Base-by-base conservation (phyloP, 441 rosid genomes). In the Hura crepitans region DNA sequence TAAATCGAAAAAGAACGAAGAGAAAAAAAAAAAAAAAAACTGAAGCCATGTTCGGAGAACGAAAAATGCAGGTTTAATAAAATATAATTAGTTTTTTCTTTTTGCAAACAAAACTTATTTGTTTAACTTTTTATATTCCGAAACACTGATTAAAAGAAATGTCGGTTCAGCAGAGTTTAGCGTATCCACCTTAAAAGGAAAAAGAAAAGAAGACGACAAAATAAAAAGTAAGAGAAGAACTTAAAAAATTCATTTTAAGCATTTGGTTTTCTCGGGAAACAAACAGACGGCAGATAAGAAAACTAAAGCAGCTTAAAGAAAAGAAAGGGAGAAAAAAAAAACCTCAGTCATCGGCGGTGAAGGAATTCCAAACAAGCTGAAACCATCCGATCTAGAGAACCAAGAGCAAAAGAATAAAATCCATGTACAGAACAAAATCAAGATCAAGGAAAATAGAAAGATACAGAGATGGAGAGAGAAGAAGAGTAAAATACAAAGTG, bases 341-440 rank as follows among this genome's bases (percentile, higher is more conserved):
- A 77, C 72, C 81, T 70, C 68, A 71, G 37, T 68, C 54, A 73
- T 74, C 80, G 20, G 56, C 49, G 10, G 45, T 22, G 6, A 67
- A 58, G 37, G 51, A 68, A 39, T 33, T 27, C 27, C 71, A 59
- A 1, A 65, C 65, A 50, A 73, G 62, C 68, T 76, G 15, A 68
- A 61, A 72, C 62, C 54, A 28, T 31, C 76, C 79, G 83, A 82
- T 80, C 78, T 60, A 56, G 55, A 11, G 47, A 53, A 58, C 45
- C 65, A 60, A 28, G 66, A 73, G 51, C 65, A 60, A 17, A 33
- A 66, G 11, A 47, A 65, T 14, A 15, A 2, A 11, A 28, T 31
- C 20, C 14, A 58, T 37, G 57, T 76, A 66, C 47, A 72, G 37
- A 73, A 63, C 47, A 28, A 30, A 62, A 59, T 17, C 66, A 59